Evolutionary conservation across 331 rosid genomes (phyloP).

Genomic region (Erythrophleum ivorense): DNA sequence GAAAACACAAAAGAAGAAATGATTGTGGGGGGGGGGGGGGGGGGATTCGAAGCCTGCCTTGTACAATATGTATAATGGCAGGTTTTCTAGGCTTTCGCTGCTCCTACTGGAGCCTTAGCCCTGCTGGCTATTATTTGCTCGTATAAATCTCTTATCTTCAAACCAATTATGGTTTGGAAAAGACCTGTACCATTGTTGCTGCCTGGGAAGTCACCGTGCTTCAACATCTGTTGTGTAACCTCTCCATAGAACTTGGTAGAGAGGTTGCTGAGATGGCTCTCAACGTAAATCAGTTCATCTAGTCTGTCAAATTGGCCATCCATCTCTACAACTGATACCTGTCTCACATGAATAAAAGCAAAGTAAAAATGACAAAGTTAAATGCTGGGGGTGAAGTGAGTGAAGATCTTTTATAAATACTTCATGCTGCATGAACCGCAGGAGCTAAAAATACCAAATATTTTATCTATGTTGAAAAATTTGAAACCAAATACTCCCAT

Average conservation of each 20-base stretch:
- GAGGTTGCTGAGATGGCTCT: constrained; percentile 92
- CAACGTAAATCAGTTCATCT: constrained; percentile 94
- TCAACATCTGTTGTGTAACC: constrained; percentile 96
- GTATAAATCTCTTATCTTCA: constrained; percentile 85
- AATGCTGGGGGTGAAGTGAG: not conserved
- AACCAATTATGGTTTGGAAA: constrained; percentile 93
- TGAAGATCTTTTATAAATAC: not conserved
- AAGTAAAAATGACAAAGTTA: not conserved
- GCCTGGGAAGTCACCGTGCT: constrained; percentile 95
- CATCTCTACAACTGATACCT: constrained; percentile 96
- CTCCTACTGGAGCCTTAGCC: constrained; percentile 62
- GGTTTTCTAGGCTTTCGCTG: constrained; percentile 60
- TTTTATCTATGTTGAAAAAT: not conserved
- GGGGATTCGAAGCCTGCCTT: constrained; percentile 29
- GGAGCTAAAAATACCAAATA: not conserved
- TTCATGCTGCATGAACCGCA: not conserved
- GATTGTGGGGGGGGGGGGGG: not conserved
- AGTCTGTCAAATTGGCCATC: constrained; percentile 98
- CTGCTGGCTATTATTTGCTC: constrained; percentile 73
- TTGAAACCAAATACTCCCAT: not conserved
- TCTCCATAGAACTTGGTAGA: constrained; percentile 96
- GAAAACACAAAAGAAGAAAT: constrained; percentile 37
- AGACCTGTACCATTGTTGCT: constrained; percentile 99
- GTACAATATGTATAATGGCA: constrained; percentile 35
- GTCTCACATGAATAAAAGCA: constrained; percentile 3